Conservation (phyloP, 176 grass and related monocot species). For the Coix lacrymajobi region DNA sequence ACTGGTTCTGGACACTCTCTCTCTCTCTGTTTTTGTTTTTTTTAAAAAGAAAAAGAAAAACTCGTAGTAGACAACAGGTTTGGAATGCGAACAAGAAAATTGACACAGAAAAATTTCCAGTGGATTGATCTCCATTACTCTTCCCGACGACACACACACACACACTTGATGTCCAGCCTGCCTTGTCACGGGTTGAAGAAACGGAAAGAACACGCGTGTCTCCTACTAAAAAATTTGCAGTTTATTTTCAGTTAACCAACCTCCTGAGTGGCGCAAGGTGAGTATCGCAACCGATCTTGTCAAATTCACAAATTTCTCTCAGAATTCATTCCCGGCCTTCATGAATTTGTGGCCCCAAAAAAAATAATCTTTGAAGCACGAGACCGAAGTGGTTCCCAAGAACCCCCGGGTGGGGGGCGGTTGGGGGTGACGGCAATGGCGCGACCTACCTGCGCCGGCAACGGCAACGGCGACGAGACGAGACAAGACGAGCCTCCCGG, state of each 20-base stretch:
- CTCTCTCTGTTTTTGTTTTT: no score
- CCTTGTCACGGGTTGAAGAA: not conserved
- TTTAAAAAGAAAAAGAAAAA: not conserved
- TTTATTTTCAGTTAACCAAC: not conserved
- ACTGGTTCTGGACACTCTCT: not conserved
- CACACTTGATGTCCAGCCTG: not conserved
- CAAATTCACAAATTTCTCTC: not conserved
- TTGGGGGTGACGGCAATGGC: not conserved
- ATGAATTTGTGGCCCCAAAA: not conserved
- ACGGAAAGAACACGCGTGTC: not conserved
- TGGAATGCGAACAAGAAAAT: constrained; percentile 21
- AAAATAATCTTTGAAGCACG: not conserved
- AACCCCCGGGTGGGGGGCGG: not conserved
- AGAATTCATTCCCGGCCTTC: not conserved
- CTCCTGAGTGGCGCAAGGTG: not conserved
- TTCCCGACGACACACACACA: not conserved
- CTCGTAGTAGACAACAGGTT: not conserved
- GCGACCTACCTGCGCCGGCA: not conserved
- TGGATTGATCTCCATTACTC: constrained; percentile 8
- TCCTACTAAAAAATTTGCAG: not conserved
- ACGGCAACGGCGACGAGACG: not conserved
- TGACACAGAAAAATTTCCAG: not conserved
- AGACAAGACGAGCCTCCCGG: no score
- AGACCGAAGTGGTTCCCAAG: not conserved
- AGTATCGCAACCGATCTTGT: not conserved